Evolutionary conservation across 371 early-diverging fungal genomes (phyloP).

Genomic region (Mortierella sp.): DNA sequence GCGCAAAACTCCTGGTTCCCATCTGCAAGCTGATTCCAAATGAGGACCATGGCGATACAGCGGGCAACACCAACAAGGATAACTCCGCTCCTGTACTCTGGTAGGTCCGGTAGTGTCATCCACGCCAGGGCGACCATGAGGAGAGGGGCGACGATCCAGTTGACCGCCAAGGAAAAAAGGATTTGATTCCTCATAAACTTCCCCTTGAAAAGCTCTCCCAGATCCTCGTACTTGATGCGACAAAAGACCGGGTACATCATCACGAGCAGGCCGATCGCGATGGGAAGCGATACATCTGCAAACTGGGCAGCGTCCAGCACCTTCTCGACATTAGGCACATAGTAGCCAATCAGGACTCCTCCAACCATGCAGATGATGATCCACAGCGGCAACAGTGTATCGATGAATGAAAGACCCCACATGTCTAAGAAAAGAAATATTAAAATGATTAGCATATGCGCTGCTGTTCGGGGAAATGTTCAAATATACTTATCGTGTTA

Average conservation of each 20-base stretch:
- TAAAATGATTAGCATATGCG: background rate
- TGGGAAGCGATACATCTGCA: constrained; percentile 79
- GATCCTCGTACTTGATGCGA: constrained; percentile 74
- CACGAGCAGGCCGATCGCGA: constrained; percentile 73
- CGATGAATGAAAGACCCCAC: constrained; percentile 60
- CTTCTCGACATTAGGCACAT: constrained; percentile 69
- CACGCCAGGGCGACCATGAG: constrained; percentile 83
- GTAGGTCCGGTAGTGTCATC: constrained; percentile 79
- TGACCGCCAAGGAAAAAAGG: constrained; percentile 70
- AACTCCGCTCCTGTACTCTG: constrained; percentile 79
- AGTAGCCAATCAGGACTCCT: constrained; percentile 81
- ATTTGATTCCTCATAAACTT: constrained; percentile 63
- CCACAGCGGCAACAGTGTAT: constrained; percentile 69
- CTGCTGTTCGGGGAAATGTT: background rate
- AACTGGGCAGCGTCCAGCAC: constrained; percentile 69
- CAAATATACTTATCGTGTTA: background rate
- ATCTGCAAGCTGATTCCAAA: constrained; percentile 80
- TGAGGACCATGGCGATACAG: constrained; percentile 89
- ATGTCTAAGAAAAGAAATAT: constrained; percentile 1
- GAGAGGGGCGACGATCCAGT: constrained; percentile 81
- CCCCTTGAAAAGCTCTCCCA: constrained; percentile 62
- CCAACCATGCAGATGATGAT: constrained; percentile 74
- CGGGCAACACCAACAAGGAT: constrained; percentile 77
- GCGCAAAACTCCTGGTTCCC: constrained; percentile 80
- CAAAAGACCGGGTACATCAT: constrained; percentile 87